These are phyloP conservation scores for Nakazawaea holstii DNA, from an alignment of 805 yeast species.

Conservation along the genomic window DNA sequence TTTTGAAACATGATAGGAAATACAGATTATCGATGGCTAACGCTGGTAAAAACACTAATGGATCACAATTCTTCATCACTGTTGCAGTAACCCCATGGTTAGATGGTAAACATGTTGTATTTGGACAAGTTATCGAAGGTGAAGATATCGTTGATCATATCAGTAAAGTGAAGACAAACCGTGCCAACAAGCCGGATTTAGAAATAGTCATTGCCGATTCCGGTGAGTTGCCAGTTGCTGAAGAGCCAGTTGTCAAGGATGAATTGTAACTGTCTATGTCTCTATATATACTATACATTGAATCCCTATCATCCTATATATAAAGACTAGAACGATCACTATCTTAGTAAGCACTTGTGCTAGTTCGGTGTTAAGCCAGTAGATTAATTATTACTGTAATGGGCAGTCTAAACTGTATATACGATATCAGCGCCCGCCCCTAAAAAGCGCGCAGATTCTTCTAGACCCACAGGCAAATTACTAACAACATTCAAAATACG, in stretches of 20 bases:
- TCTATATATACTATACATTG: slow-evolving; percentile 6
- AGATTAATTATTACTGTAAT: too few species aligned
- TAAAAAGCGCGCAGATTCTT: too few species aligned
- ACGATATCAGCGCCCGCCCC: too few species aligned
- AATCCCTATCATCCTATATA: too few species aligned
- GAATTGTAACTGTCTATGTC: slow-evolving; percentile 23
- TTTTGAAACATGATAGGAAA: slow-evolving; percentile 61
- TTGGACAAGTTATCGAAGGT: slow-evolving; percentile 90
- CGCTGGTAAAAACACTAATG: slow-evolving; percentile 77
- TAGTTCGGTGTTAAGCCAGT: too few species aligned
- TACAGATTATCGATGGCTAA: slow-evolving; percentile 76
- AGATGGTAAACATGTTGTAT: slow-evolving; percentile 92
- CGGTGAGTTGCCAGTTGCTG: slow-evolving; percentile 39
- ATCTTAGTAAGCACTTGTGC: too few species aligned
- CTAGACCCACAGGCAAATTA: too few species aligned
- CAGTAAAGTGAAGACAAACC: slow-evolving; percentile 64
- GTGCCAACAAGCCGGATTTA: slow-evolving; percentile 68
- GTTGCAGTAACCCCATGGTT: slow-evolving; percentile 90
- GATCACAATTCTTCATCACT: slow-evolving; percentile 93
- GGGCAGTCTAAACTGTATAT: too few species aligned
- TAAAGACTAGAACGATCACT: too few species aligned
- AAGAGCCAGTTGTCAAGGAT: slow-evolving; percentile 21
- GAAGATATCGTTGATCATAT: slow-evolving; percentile 73
- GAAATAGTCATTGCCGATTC: slow-evolving; percentile 60
- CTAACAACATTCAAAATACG: too few species aligned